Base-by-base conservation (phyloP, 331 rosid genomes). In the Prunus yedoensis region DNA sequence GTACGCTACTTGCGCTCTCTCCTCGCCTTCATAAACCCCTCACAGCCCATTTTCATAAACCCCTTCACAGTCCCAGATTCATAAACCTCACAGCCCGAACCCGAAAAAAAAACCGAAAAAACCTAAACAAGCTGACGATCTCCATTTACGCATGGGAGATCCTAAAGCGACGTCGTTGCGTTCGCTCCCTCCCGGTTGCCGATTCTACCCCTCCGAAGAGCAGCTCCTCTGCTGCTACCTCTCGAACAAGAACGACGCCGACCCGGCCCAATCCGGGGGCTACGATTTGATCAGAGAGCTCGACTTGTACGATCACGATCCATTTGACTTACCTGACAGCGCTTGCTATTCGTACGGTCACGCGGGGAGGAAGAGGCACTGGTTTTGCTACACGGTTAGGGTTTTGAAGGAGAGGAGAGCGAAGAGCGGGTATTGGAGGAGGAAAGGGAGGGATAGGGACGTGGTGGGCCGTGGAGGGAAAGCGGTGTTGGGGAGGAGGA, bases 361-460 rank as follows among this genome's bases (percentile, higher is more conserved):
- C 17, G 74, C 81, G 0, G 96, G 89, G 18, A 70, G 76, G 68
- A 81, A 75, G 87, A 75, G 64, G 74, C 97, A 92, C 74, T 90
- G 92, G 96, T 87, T 70, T 74, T 90, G 84, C 65, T 92, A 81
- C 66, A 53, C 91, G 10, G 60, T 35, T 60, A 83, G 81, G 73
- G 77, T 71, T 78, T 30, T 53, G 68, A 79, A 77, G 79, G 85
- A 77, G 41, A 79, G 74, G 30, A 77, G 81, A 80, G 74, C 80
- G 25, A 85, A 28, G 78, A 82, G 66, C n/a, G 97, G 97, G 64
- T 87, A 84, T 69, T 92, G 96, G 97, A 80, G 68, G 54, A 80
- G 83, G 68, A 71, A 51, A 21, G 96, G 96, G 21, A 74, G 73
- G 77, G 84, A 62, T 74, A 82, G 73, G 71, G 77, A 80, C 5